Evolutionary conservation across 345 rosid species (phyloP).

Genomic region (Eucalyptus leucophloia): DNA sequence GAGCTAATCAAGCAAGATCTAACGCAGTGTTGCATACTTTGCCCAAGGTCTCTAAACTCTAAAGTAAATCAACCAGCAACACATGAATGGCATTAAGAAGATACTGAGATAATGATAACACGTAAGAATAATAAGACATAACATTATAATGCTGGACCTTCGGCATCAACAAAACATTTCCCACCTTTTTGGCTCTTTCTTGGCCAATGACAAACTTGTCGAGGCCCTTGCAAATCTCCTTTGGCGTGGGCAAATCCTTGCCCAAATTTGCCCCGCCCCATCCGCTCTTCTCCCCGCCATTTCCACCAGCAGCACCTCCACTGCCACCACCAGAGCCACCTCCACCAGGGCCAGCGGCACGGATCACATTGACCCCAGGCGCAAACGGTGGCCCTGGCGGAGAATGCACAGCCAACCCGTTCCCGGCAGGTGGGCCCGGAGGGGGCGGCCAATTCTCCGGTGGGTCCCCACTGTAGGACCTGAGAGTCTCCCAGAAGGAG

Average conservation of each 20-base stretch:
- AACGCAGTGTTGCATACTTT: not conserved
- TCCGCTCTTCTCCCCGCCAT: slow-evolving; percentile 11
- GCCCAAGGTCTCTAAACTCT: not conserved
- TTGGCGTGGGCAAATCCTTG: slow-evolving; percentile 85
- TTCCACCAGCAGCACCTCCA: slow-evolving; percentile 2
- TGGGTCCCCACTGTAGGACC: slow-evolving; percentile 57
- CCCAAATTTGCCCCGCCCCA: slow-evolving; percentile 93
- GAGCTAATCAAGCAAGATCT: not conserved
- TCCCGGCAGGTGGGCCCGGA: slow-evolving; percentile 18
- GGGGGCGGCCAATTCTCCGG: slow-evolving; percentile 59
- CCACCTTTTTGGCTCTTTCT: slow-evolving; percentile 74
- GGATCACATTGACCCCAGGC: slow-evolving; percentile 41
- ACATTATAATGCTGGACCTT: not conserved
- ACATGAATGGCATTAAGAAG: not conserved
- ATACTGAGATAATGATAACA: not conserved
- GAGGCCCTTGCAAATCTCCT: slow-evolving; percentile 78
- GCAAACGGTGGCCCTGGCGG: slow-evolving; percentile 75
- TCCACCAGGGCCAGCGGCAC: slow-evolving; percentile 25
- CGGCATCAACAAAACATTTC: not conserved
- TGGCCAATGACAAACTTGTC: slow-evolving; percentile 90
- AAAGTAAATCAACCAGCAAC: not conserved
- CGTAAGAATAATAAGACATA: not conserved
- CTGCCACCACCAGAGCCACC: slow-evolving; percentile 4
- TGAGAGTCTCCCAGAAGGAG: slow-evolving; percentile 69
- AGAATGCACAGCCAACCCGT: slow-evolving; percentile 45